Evolutionary conservation across 345 rosid species (phyloP).

Genomic region (Eucalyptus curtisii): DNA sequence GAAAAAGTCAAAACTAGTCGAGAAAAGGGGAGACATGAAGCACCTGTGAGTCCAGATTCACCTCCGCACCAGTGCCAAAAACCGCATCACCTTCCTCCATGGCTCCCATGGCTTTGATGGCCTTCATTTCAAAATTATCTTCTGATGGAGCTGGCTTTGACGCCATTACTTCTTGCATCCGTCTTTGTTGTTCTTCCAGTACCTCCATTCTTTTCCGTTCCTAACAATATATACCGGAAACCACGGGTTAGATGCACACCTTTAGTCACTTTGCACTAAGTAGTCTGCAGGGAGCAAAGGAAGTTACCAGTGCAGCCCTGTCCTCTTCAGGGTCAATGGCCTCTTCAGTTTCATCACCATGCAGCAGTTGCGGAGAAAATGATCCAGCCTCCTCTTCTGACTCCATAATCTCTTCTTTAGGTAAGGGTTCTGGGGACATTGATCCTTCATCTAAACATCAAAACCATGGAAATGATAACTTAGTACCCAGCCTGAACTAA

Average conservation of each 20-base stretch:
- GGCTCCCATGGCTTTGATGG: slow-evolving; percentile 86
- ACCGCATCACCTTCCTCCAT: slow-evolving; percentile 97
- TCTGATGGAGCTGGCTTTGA: slow-evolving; percentile 60
- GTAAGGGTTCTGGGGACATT: slow-evolving; percentile 57
- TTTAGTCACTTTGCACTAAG: not conserved
- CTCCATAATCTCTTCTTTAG: slow-evolving; percentile 30
- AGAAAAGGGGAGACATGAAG: not conserved
- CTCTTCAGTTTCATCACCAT: slow-evolving; percentile 75
- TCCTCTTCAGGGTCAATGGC: slow-evolving; percentile 97
- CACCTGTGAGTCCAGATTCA: slow-evolving; percentile 87
- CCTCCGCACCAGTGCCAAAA: slow-evolving; percentile 89
- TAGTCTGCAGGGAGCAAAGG: not conserved
- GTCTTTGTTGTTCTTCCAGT: slow-evolving; percentile 63
- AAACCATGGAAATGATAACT: not conserved
- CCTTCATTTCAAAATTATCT: slow-evolving; percentile 82
- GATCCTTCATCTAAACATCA: slow-evolving; percentile 30
- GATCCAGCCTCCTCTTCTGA: slow-evolving; percentile 73
- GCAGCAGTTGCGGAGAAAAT: slow-evolving; percentile 79
- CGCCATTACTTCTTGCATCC: slow-evolving; percentile 58
- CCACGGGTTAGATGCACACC: not conserved
- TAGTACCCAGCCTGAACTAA: not conserved
- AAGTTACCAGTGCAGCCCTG: slow-evolving; percentile 59
- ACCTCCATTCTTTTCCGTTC: slow-evolving; percentile 60
- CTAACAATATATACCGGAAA: slow-evolving; percentile 13
- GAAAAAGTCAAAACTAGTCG: too few relatives aligned